Evolutionary conservation across 495 filamentous ascomycete species (phyloP), one percentile per base, ranked within the genome.

Genomic region (Entonaema liquescens): DNA sequence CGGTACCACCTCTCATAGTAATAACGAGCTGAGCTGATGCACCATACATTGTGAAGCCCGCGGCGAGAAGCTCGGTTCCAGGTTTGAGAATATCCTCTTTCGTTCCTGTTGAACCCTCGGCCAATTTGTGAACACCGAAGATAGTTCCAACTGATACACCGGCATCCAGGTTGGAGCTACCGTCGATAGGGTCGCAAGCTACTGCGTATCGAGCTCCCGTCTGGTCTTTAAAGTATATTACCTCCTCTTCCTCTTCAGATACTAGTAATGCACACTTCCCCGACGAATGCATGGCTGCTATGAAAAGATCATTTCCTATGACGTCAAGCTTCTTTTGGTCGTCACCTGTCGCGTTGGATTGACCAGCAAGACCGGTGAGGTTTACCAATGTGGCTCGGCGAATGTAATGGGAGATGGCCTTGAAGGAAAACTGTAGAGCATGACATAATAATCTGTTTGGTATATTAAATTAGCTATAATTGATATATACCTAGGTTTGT

Each of bases 291-390:
- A 99, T 98, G 58, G 94, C 90, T 44, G 92, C 89, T 75, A 98
- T 91, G 84, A 99, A 98, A 70, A 99, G 86, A 74, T 99, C 95
- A 81, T 99, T 98, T 77, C 94, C 93, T 77, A 99, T 98, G 35
- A 99, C 95, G 79, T 99, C 95, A 38, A 99, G 92, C 83, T 98
- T 99, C 89, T 99, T 98, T 79, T 99, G 95, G 78, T 98, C 96
- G 80, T 99, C 95, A 42, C 95, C 95, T 3, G 95, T 98, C 25
- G 87, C 92, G 82, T 99, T 99, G 67, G 94, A 92, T 67, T 94
- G 96, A 31, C 95, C 95, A 36, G 95, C 95, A 25, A 99, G 89
- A 50, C 95, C 95, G 36, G 93, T 94, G 44, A 99, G 88, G 84
- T 98, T 97, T 80, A 98, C 97, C 54, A 99, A 84, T n/a, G 93